phyloP scores from a whole-genome alignment of 805 yeast genomes.

The Metschnikowia noctiluminum region DNA sequence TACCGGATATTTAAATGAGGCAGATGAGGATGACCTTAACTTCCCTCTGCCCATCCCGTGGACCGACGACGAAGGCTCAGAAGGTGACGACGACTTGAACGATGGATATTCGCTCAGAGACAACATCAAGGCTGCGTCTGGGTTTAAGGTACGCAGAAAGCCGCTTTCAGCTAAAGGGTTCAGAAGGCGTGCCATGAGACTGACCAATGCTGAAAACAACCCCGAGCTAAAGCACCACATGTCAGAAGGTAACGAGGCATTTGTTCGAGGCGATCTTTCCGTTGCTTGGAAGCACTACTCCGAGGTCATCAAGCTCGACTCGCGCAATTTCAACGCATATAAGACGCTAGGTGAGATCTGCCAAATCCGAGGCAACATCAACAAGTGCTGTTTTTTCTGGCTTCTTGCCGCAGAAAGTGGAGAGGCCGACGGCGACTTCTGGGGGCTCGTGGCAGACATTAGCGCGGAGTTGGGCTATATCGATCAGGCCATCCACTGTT shows the following conservation, averaged over 20 bases:
- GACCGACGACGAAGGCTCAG: slow-evolving; percentile 22
- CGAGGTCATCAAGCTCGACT: slow-evolving; percentile 75
- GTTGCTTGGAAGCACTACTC: slow-evolving; percentile 57
- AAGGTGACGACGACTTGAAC: slow-evolving; percentile 36
- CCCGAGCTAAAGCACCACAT: slow-evolving; percentile 70
- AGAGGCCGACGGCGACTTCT: slow-evolving; percentile 70
- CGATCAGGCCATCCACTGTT: slow-evolving; percentile 79
- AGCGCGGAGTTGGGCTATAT: slow-evolving; percentile 63
- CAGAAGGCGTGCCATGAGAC: slow-evolving; percentile 34
- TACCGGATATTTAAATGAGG: not conserved
- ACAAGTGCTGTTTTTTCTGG: slow-evolving; percentile 80
- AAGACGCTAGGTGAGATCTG: slow-evolving; percentile 85
- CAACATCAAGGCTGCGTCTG: slow-evolving; percentile 65
- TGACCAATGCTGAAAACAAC: slow-evolving; percentile 46
- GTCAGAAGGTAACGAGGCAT: slow-evolving; percentile 77
- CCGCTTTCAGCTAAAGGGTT: slow-evolving; percentile 34
- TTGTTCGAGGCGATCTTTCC: slow-evolving; percentile 59
- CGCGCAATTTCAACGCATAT: slow-evolving; percentile 78
- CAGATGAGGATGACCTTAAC: slow-evolving; percentile 8
- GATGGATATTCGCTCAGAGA: slow-evolving; percentile 53
- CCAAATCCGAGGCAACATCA: slow-evolving; percentile 57
- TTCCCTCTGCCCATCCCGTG: slow-evolving; percentile 19
- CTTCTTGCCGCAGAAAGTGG: slow-evolving; percentile 74
- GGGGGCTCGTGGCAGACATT: slow-evolving; percentile 73
- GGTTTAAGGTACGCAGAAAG: slow-evolving; percentile 48